Conservation (phyloP, 1,284 basidiomycete species). For the Boletellus deceptivus region DNA sequence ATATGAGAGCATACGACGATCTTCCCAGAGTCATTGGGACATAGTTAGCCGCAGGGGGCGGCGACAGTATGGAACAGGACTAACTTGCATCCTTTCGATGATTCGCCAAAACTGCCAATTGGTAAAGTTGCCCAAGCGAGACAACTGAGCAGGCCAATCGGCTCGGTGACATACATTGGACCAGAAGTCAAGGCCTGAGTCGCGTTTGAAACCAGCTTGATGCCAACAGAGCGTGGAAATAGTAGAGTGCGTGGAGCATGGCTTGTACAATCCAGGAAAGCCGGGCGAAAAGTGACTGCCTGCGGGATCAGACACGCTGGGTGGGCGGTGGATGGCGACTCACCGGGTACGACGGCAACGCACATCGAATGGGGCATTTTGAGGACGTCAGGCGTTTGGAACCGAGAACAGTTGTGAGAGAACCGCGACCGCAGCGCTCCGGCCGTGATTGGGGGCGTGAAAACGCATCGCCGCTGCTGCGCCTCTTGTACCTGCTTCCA, state of each 20-base stretch:
- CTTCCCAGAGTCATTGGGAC: background rate
- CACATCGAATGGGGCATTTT: background rate
- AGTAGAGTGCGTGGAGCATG: constrained; percentile 1
- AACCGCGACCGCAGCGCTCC: no score
- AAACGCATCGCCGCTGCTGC: background rate
- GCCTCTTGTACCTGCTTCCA: background rate
- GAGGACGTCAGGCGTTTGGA: background rate
- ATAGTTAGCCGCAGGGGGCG: background rate
- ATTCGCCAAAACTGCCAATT: background rate
- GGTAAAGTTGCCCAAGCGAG: background rate
- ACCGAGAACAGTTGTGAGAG: no score
- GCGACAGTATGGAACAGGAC: background rate
- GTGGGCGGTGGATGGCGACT: background rate
- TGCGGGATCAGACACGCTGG: no score
- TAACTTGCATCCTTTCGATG: background rate
- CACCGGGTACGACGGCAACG: background rate
- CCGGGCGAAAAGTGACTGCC: background rate
- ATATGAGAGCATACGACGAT: constrained; percentile 16
- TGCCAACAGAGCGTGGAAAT: constrained; percentile 2
- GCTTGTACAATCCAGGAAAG: background rate
- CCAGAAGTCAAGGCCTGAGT: background rate
- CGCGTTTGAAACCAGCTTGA: constrained; percentile 19
- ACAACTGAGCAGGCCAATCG: background rate
- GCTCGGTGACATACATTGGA: background rate
- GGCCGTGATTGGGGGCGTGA: no score